Evolutionary conservation across 2,329 filamentous ascomycete species (phyloP), one percentile per base, ranked within the genome.

Genomic region (Parascedosporium putredinis): DNA sequence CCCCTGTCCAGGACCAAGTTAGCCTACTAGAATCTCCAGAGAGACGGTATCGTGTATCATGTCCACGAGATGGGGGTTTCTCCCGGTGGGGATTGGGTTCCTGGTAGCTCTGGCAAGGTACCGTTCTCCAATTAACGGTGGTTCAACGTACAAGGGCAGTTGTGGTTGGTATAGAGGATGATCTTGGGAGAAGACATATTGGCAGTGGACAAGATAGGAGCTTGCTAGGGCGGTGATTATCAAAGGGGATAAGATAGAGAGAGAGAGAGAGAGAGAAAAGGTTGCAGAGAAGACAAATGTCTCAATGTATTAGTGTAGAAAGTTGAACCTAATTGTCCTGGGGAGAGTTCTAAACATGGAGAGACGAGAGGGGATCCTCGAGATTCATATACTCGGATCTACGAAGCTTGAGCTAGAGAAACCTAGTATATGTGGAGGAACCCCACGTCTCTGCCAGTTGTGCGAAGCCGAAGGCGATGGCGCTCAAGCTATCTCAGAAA

Each of bases 131-230:
- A n/a, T n/a, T n/a, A n/a, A n/a, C n/a, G n/a, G n/a, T n/a, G n/a
- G n/a, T 42, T 22, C 25, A 45, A 56, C 63, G 47, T 59, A 70
- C 77, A 88, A 20, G 84, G 84, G 62, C 84, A 89, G 46, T 56
- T 47, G 56, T 80, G 81, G 68, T 81, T 84, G 45, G 84, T 88
- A 67, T 88, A 88, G 38, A 87, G 69, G 27, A 69, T 81, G 62
- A 86, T 79, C 56, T 78, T 77, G 24, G 66, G 53, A 52, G 56
- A 56, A 52, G 52, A 56, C 58, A 64, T 64, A n/a, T n/a, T n/a
- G n/a, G n/a, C n/a, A n/a, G n/a, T n/a, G n/a, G n/a, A n/a, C n/a
- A n/a, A n/a, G n/a, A n/a, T n/a, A n/a, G n/a, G n/a, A n/a, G 55
- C 47, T 57, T 50, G 50, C 8, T 36, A 22, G 14, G 22, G 9